Conservation (phyloP, 495 filamentous ascomycete species). For the Xylaria sp. region DNA sequence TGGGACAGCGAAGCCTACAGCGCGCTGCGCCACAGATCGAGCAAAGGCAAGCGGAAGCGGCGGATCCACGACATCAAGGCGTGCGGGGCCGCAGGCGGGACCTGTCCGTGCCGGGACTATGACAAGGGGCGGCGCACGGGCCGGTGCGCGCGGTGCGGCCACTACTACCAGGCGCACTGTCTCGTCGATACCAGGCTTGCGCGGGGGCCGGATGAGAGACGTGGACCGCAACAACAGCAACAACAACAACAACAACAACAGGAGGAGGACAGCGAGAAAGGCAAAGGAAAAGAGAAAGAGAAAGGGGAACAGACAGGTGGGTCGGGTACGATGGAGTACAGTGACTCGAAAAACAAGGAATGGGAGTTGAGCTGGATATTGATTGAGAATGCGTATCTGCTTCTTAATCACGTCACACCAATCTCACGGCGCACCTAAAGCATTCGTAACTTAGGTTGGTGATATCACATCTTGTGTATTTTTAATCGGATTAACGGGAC, state of each 20-base stretch:
- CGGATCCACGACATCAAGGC: not conserved
- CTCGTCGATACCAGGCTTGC: not conserved
- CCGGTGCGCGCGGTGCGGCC: slow-evolving; percentile 4
- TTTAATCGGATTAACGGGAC: not conserved
- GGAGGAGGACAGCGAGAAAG: too few species aligned
- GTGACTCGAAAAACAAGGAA: not conserved
- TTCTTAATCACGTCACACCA: not conserved
- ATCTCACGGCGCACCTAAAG: not conserved
- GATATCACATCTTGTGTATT: not conserved
- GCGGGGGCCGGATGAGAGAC: not conserved
- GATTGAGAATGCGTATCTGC: slow-evolving; percentile 15
- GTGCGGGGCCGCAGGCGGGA: not conserved
- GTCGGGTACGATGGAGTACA: too few species aligned
- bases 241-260: too few species aligned
- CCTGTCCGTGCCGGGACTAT: slow-evolving; percentile 9
- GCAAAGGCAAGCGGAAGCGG: not conserved
- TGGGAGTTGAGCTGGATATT: slow-evolving; percentile 22
- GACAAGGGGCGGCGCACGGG: slow-evolving; percentile 14
- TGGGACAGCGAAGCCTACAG: not conserved
- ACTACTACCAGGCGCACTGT: not conserved
- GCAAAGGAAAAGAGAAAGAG: not conserved
- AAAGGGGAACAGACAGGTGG: not conserved
- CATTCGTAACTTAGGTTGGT: not conserved
- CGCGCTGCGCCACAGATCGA: not conserved
- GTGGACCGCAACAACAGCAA: too few species aligned